These are phyloP conservation scores for Aureobasidium namibiae DNA, from an alignment of 2,329 filamentous ascomycete species.

Conservation along the genomic window DNA sequence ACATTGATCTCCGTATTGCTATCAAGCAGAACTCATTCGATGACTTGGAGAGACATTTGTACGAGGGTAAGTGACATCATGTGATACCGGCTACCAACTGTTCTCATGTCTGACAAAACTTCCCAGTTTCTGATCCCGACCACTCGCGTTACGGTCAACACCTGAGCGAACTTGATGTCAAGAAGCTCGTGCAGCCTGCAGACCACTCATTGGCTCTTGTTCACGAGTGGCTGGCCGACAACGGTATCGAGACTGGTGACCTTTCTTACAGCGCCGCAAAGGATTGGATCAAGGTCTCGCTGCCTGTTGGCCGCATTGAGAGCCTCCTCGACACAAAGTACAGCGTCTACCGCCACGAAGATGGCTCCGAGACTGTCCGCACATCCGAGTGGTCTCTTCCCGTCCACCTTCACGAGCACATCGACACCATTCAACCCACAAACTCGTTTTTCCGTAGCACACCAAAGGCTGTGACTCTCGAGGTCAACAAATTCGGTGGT, in stretches of 20 bases:
- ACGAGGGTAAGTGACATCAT: conserved; percentile 35
- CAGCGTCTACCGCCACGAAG: conserved; percentile 41
- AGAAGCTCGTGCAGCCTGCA: conserved; percentile 45
- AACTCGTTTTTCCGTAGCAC: conserved; percentile 48
- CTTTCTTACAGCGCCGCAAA: conserved; percentile 44
- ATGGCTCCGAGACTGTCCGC: conserved; percentile 45
- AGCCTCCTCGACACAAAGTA: conserved; percentile 46
- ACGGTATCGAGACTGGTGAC: conserved; percentile 38
- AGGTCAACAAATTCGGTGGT: conserved; percentile 20
- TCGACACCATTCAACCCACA: conserved; percentile 54
- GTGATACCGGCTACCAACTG: background rate
- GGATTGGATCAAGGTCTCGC: conserved; percentile 48
- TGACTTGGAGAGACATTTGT: conserved; percentile 47
- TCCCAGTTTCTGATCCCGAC: conserved; percentile 42
- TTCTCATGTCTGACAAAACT: background rate
- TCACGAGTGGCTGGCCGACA: conserved; percentile 47
- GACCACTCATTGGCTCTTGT: conserved; percentile 45
- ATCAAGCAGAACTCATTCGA: conserved; percentile 50
- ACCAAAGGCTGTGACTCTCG: conserved; percentile 19
- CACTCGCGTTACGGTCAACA: conserved; percentile 48
- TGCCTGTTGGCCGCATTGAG: conserved; percentile 46
- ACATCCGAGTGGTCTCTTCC: conserved; percentile 52
- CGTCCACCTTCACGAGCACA: conserved; percentile 47
- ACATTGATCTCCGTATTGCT: conserved; percentile 49
- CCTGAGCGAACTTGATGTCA: conserved; percentile 43